Percentiles rank a stretch among this genome's conserved stretches.
phyloP scores from a whole-genome alignment of 768 basidiomycete species.

The Mycena rebaudengoi region DNA sequence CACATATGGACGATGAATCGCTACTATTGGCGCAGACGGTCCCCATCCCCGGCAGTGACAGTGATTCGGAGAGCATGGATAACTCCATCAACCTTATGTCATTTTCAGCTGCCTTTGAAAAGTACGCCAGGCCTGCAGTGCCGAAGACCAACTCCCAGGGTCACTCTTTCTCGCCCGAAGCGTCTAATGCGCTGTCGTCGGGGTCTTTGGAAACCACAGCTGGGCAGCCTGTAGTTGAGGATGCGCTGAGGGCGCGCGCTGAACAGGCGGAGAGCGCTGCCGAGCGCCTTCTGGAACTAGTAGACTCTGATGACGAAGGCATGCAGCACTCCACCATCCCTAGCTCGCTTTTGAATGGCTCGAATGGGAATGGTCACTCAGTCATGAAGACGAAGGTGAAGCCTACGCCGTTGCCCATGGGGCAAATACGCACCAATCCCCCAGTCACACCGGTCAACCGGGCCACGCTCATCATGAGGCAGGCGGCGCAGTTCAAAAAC shows the following conservation, averaged over 20 bases:
- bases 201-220: constrained; percentile 52
- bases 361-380: constrained; percentile 39
- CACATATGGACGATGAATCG: constrained; percentile 61
- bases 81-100: constrained; percentile 71
- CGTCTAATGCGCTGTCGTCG: constrained; percentile 70
- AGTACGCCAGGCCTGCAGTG: constrained; percentile 43
- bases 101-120: constrained; percentile 75
- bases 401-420: constrained; percentile 44
- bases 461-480: constrained; percentile 66
- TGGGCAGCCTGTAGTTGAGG: constrained; percentile 72
- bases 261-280: constrained; percentile 96
- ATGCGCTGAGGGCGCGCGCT: constrained; percentile 85
- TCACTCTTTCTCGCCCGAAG: constrained; percentile 61
- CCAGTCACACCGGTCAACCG: constrained; percentile 76
- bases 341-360: constrained; percentile 58
- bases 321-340: constrained; percentile 63
- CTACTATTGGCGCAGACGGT: constrained; percentile 75
- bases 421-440: constrained; percentile 38
- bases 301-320: constrained; percentile 77
- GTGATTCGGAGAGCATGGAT: constrained; percentile 70
- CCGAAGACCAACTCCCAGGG: constrained; percentile 49
- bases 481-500: constrained; percentile 83
- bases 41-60: constrained; percentile 79
- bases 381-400: constrained; percentile 51
- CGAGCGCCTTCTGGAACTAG: constrained; percentile 85